These are phyloP conservation scores for Phanerochaete sordida DNA, from an alignment of 768 basidiomycete species.

Conservation along the genomic window DNA sequence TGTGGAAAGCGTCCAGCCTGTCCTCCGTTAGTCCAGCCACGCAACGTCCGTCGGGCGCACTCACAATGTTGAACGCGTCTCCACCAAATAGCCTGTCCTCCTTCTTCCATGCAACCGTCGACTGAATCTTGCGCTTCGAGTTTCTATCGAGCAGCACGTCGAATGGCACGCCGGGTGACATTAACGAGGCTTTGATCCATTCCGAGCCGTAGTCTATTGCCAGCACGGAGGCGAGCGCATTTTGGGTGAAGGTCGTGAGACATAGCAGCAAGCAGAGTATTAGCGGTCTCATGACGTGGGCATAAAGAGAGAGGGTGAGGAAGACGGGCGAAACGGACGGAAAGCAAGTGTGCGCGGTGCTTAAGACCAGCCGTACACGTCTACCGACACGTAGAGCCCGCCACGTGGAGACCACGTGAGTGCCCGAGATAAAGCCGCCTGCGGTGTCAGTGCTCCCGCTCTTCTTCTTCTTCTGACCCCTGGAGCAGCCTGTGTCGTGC, in stretches of 20 bases:
- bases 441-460: too few species aligned
- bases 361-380: not conserved
- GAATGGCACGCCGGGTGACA: conserved; percentile 54
- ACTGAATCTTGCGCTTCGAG: conserved; percentile 93
- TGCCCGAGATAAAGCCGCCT: not conserved
- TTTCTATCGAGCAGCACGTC: conserved; percentile 96
- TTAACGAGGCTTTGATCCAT: conserved; percentile 91
- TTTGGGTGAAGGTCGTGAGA: conserved; percentile 18
- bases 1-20: conserved; percentile 91
- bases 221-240: conserved; percentile 64
- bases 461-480: too few species aligned
- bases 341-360: not conserved
- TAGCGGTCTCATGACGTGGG: conserved; percentile 15
- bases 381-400: not conserved
- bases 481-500: too few species aligned
- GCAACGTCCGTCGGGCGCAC: conserved; percentile 26
- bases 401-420: not conserved
- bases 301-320: not conserved
- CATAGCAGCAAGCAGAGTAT: conserved; percentile 20
- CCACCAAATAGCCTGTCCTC: conserved; percentile 85
- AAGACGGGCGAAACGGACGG: not conserved
- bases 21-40: not conserved
- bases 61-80: conserved; percentile 85
- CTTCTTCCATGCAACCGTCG: conserved; percentile 88
- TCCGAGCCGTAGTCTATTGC: conserved; percentile 99